Conservation (phyloP, 805 yeast genomes). For the Spathaspora arborariae region DNA sequence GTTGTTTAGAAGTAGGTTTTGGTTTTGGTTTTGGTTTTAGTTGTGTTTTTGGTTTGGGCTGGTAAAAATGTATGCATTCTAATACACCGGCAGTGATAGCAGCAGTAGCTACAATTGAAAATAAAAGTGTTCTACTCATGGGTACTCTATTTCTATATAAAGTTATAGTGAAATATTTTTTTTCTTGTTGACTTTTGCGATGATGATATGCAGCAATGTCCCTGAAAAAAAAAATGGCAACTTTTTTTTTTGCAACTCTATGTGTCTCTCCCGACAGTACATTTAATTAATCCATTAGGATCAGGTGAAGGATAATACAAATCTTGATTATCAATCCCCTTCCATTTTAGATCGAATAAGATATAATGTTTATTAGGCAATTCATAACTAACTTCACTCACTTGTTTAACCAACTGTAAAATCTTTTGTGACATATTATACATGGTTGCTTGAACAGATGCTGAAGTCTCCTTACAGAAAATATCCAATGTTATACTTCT, state of each 20-base stretch:
- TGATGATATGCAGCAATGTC: slow-evolving; percentile 1
- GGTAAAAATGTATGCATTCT: slow-evolving; percentile 31
- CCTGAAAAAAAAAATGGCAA: background rate
- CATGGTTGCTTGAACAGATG: slow-evolving; percentile 98
- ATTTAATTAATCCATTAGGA: slow-evolving; percentile 89
- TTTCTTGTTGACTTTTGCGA: slow-evolving; percentile 1
- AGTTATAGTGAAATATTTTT: background rate
- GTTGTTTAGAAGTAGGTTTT: slow-evolving; percentile 8
- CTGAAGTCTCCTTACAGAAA: slow-evolving; percentile 82
- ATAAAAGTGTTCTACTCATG: slow-evolving; percentile 10
- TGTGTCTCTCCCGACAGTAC: slow-evolving; percentile 68
- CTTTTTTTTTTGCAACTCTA: slow-evolving; percentile 2
- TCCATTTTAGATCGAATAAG: slow-evolving; percentile 76
- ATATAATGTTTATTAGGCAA: slow-evolving; percentile 93
- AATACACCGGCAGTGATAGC: slow-evolving; percentile 30
- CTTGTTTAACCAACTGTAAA: slow-evolving; percentile 50
- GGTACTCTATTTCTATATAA: background rate
- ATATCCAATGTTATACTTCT: slow-evolving; percentile 66
- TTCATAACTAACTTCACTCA: slow-evolving; percentile 64
- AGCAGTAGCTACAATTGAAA: slow-evolving; percentile 26
- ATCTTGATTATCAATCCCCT: slow-evolving; percentile 80
- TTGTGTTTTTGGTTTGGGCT: slow-evolving; percentile 3
- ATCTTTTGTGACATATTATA: slow-evolving; percentile 83
- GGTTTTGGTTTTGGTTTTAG: background rate
- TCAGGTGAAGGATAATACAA: slow-evolving; percentile 87